These are phyloP conservation scores for Blastobotrys serpentis DNA, from an alignment of 1,139 yeast genomes.

Conservation along the genomic window DNA sequence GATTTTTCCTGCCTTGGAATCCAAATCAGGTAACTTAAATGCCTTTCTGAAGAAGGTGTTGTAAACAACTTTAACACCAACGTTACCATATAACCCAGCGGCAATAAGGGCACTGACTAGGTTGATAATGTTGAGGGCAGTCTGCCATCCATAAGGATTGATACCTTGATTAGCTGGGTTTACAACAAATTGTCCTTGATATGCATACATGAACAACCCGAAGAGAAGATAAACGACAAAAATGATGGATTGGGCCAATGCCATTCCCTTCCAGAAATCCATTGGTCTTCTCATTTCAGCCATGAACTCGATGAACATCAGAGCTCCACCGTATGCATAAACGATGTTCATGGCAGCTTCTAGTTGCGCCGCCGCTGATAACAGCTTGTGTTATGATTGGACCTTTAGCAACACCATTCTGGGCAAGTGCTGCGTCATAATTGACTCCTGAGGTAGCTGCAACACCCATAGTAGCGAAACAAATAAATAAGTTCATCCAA, in stretches of 20 bases:
- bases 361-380: constrained; percentile 36
- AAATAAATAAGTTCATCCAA: constrained; percentile 46
- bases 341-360: constrained; percentile 47
- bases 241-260: constrained; percentile 45
- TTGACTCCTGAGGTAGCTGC: constrained; percentile 39
- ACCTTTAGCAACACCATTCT: constrained; percentile 26
- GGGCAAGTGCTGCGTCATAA: constrained; percentile 36
- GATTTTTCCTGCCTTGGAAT: constrained; percentile 37
- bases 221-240: constrained; percentile 41
- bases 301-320: constrained; percentile 47
- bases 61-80: constrained; percentile 46
- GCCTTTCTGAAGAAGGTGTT: constrained; percentile 40
- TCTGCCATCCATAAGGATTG: constrained; percentile 39
- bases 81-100: constrained; percentile 47
- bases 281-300: constrained; percentile 47
- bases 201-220: constrained; percentile 45
- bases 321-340: constrained; percentile 50
- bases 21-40: constrained; percentile 38
- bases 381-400: constrained; percentile 30
- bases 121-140: constrained; percentile 43
- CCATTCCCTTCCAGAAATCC: constrained; percentile 50
- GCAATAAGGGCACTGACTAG: constrained; percentile 45
- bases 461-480: constrained; percentile 46
- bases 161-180: constrained; percentile 48
- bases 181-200: constrained; percentile 45